Evolutionary conservation across 306 rosid genomes (phyloP), one percentile per base, ranked within the genome.

Genomic region (Vachellia pachyceras): DNA sequence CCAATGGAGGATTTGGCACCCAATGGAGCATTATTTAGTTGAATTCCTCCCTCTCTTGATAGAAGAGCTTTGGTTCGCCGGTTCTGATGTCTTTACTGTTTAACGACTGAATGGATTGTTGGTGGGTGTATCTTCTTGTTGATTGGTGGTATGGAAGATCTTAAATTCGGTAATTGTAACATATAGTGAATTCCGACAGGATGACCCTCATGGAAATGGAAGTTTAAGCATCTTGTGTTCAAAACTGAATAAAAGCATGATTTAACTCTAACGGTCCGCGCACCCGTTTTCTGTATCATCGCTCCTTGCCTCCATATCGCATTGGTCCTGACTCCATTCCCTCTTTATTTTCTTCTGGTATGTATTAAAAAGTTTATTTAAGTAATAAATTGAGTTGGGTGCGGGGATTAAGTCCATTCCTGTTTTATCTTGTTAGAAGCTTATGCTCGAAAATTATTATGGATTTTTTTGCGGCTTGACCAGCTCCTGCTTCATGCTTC

Each of bases 1-100:
- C 98, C 47, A 10, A 68, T 18, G 99, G 94, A 65, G 99, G 91
- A 55, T 86, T 95, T 79, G 99, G 98, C 82, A 79, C 82, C 99
- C 99, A 95, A 76, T 93, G 84, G 87, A 20, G 17, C 67, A 50
- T 80, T 52, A 25, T 50, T 13, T 1, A 20, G 57, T n/a, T 47
- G 55, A 54, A 9, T 64, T 60, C 25, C 7, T 60, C 60, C 44
- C 9, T 18, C 23, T 37, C 50, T 36, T 3, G 73, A 77, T 65
- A 60, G 33, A 33, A 41, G 15, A 41, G 10, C 9, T 25, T 9
- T 41, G 8, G 36, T 63, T 58, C 41, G 17, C 47, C 47, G 47
- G 47, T 45, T 64, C 79, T 10, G 45, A 44, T 76, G 29, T 18
- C 14, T 41, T 47, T 47, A 35, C 33, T 29, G 33, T 29, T 29